Base-by-base conservation (phyloP, 1,139 yeast species). In the Magnusiomyces magnusii region DNA sequence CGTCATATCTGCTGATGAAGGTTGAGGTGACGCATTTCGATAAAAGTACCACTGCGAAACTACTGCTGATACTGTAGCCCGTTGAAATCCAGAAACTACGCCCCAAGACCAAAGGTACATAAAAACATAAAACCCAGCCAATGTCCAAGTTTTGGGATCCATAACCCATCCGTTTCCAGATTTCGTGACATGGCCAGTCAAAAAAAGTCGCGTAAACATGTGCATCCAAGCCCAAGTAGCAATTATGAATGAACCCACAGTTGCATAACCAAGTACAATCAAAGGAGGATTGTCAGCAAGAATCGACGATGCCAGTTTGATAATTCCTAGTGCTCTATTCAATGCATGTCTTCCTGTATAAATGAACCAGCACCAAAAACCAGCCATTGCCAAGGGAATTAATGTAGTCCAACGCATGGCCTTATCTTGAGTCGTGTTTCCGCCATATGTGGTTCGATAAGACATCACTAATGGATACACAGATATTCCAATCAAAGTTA, bases 41-140 rank as follows among this genome's bases (percentile, higher is more conserved):
- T 70, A 68, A 60, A 73, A 72, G 60, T 75, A 75, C 78, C 79
- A 76, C 58, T 73, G 76, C 2, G 72, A 66, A 7, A 76, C 75
- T 1, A 74, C 66, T 3, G 72, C 71, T 0, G 77, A 65, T 1
- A 75, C 65, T 1, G 74, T 65, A 31, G 69, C 67, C 23, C 76
- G 68, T 60, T 75, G 75, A 47, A 76, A 63, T 3, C 76, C 76
- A 53, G 73, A 67, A 15, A 76, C 61, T 23, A 76, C 72, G 0
- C 75, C 75, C 74, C 77, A 75, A 0, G 79, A 73, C 79, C 79
- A 76, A 42, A 76, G 62, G 61, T 73, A 76, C 71, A 75, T 69
- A 34, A 76, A 62, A 2, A 72, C 64, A 64, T 74, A 75, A 62
- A 73, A 71, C 3, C 68, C 69, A 1, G 74, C 78, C 0, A 75